A percentile compares a stretch with the other conserved stretches of the same genome.
Evolutionary conservation across 257 asterid species (phyloP).

Genomic region (Fraxinus pennsylvanica): DNA sequence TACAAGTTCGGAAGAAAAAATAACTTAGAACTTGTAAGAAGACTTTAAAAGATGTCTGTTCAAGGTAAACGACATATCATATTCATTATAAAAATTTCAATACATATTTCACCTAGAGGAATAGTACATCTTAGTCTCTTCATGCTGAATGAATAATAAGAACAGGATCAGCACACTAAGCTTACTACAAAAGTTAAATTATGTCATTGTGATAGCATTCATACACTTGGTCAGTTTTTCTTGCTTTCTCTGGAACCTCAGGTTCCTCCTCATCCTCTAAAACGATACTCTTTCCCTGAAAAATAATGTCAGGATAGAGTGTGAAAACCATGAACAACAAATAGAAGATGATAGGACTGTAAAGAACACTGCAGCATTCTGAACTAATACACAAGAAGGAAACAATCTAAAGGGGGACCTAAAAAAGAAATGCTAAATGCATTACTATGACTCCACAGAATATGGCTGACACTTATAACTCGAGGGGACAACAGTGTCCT

Average conservation of each 20-base stretch:
- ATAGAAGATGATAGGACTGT: constrained; percentile 8
- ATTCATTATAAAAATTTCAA: constrained; percentile 9
- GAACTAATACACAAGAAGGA: constrained; percentile 22
- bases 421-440: constrained; percentile 2
- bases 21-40: constrained; percentile 16
- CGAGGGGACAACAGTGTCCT: not conserved
- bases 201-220: constrained; percentile 39
- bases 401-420: constrained; percentile 18
- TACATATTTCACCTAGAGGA: constrained; percentile 68
- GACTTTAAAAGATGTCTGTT: constrained; percentile 9
- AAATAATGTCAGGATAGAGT: constrained; percentile 26
- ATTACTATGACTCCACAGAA: not conserved
- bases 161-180: constrained; percentile 24
- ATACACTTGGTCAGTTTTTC: constrained; percentile 38
- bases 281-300: constrained; percentile 61
- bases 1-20: constrained; percentile 17
- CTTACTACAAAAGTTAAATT: constrained; percentile 14
- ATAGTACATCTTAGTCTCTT: constrained; percentile 56
- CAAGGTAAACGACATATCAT: not conserved
- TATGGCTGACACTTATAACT: constrained; percentile 13
- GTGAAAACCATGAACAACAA: constrained; percentile 10
- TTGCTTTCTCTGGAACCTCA: constrained; percentile 41
- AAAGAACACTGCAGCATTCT: constrained; percentile 11
- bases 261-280: constrained; percentile 68
- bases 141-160: constrained; percentile 47